Base-by-base conservation (phyloP, 1,139 yeast genomes). In the Debaryomycetaceae sp. region DNA sequence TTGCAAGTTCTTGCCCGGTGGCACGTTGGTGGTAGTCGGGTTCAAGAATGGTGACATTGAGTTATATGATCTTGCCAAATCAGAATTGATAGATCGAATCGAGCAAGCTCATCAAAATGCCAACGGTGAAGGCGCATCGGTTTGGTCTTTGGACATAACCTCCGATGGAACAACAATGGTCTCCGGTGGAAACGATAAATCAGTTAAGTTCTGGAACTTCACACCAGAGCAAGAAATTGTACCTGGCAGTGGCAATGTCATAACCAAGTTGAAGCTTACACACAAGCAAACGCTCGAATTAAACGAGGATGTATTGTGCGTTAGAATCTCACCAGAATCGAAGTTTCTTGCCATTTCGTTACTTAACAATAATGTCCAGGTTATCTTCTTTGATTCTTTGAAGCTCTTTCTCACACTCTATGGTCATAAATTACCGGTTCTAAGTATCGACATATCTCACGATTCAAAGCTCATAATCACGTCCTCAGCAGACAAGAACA, bases 401-500 rank as follows among this genome's bases (percentile, higher is more conserved):
- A 95, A 93, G 66, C 84, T 93, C 58, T 93, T 79, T 68, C 75
- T 93, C 51, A 88, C 95, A 55, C 74, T 93, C 49, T 93, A 93
- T 59, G 99, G 99, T 31, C 99, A 93, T 66, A 95, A 91, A 62
- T 76, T 95, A 49, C 99, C 99, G 0, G 97, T 89, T 1, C 71
- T 89, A 45, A 83, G 96, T 3, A 81, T 95, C 56, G 99, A 93
- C 62, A 90, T 93, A 37, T 87, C 98, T 1, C 74, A 68, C 53
- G 99, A 93, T 62, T 84, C 93, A 36, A 93, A 93, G 62, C 66
- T 93, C 55, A 77, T 93, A 45, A 83, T 91, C 44, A 88, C 98
- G 0, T 87, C 97, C 6, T 89, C 97, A 1, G 99, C 99, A 0
- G 99, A 93, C 67, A 93, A 93, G 65, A 93, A 93, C 65, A 88